Conservation (phyloP, 2,329 filamentous ascomycete species). For the Pyricularia sp. region DNA sequence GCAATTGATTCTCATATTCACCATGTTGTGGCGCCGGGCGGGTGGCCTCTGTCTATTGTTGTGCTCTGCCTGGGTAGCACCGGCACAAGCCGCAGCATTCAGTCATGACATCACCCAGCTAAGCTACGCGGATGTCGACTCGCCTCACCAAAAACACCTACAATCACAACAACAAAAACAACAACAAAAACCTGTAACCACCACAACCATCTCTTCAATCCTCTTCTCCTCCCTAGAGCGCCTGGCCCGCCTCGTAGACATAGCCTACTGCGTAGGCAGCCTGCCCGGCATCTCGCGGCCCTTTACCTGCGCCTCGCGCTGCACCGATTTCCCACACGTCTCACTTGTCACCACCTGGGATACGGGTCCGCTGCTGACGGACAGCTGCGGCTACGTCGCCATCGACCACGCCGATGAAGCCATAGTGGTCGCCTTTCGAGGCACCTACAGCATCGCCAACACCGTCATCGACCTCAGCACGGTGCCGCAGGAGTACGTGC, state of each 20-base stretch:
- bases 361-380: conserved; percentile 75
- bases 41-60: neutral
- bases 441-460: conserved; percentile 89
- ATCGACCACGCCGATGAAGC: conserved; percentile 55
- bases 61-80: neutral
- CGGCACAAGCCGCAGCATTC: neutral
- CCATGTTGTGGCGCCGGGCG: neutral
- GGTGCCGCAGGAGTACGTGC: conserved; percentile 80
- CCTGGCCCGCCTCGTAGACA: conserved; percentile 83
- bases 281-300: conserved; percentile 67
- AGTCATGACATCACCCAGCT: conserved; percentile 2
- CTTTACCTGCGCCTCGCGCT: conserved; percentile 78
- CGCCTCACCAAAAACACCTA: neutral
- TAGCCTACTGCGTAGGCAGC: conserved; percentile 84
- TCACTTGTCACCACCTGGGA: conserved; percentile 82
- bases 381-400: conserved; percentile 90
- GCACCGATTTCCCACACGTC: conserved; percentile 71
- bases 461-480: conserved; percentile 86
- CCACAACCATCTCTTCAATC: conserved; percentile 36
- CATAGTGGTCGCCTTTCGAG: conserved; percentile 83
- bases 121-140: neutral
- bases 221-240: conserved; percentile 82
- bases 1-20: neutral
- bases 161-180: neutral
- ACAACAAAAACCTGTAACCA: neutral